Evolutionary conservation across 805 yeast species (phyloP).

Genomic region (Candida ficus): DNA sequence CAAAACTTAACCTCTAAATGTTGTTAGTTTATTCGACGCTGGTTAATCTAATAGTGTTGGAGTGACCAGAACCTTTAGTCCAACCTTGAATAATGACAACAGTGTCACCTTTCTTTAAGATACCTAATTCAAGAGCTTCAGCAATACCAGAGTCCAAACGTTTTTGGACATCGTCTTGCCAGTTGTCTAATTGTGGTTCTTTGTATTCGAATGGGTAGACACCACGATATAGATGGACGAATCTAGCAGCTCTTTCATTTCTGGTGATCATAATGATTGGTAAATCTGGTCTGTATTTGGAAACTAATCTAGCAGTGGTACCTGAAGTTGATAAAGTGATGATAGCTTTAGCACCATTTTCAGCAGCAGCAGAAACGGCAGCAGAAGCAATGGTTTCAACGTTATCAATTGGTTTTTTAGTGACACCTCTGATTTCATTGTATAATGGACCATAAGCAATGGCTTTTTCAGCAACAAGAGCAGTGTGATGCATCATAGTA

Average conservation of each 20-base stretch:
- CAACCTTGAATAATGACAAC: conserved; percentile 97
- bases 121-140: conserved; percentile 82
- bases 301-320: conserved; percentile 88
- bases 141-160: conserved; percentile 91
- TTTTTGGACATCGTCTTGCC: conserved; percentile 95
- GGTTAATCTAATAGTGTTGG: conserved; percentile 94
- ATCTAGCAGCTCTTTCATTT: conserved; percentile 89
- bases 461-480: conserved; percentile 94
- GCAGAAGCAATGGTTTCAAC: conserved; percentile 97
- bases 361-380: conserved; percentile 93
- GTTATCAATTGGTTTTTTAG: conserved; percentile 85
- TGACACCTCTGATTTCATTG: conserved; percentile 83
- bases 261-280: conserved; percentile 98
- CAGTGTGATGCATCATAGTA: conserved; percentile 97
- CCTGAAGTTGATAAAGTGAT: conserved; percentile 95
- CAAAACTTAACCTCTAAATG: no score
- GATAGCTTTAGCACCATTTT: conserved; percentile 95
- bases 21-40: neutral
- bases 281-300: conserved; percentile 96
- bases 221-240: conserved; percentile 95
- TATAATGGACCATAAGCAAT: conserved; percentile 80
- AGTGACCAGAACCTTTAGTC: conserved; percentile 98
- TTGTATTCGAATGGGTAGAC: conserved; percentile 93
- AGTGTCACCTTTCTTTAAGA: conserved; percentile 81
- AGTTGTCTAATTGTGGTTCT: conserved; percentile 55